Conservation (phyloP, 2,329 filamentous ascomycete species). For the Capronia americana region DNA sequence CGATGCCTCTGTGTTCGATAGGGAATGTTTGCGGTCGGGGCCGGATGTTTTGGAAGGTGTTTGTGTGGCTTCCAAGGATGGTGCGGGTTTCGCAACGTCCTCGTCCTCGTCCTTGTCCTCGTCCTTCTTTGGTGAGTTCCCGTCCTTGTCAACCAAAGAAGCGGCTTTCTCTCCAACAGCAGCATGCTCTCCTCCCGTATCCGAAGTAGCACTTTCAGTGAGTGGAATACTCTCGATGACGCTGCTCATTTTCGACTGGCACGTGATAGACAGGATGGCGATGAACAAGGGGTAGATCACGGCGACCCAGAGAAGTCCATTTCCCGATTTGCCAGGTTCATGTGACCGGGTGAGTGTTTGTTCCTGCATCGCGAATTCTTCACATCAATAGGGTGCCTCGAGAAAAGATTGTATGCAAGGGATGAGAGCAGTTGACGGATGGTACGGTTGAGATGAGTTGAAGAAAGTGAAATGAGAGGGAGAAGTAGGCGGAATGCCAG, state of each 20-base stretch:
- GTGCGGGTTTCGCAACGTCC: background rate
- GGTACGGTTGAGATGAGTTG: background rate
- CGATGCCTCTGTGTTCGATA: background rate
- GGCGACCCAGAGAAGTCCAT: background rate
- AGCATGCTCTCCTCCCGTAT: background rate
- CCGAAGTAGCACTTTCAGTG: background rate
- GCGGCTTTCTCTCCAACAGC: background rate
- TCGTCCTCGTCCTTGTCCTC: background rate
- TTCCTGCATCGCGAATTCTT: background rate
- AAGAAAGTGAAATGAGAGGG: background rate
- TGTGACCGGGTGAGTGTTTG: background rate
- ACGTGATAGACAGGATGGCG: background rate
- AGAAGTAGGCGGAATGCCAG: background rate
- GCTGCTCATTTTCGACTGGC: background rate
- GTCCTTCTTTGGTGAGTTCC: background rate
- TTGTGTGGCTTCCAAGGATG: background rate
- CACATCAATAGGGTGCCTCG: background rate
- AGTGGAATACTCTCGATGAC: background rate
- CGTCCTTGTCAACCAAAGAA: background rate
- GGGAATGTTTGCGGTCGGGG: background rate
- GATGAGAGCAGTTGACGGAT: background rate
- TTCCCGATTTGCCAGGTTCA: background rate
- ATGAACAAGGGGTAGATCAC: background rate
- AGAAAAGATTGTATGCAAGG: background rate
- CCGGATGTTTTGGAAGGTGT: background rate